Evolutionary conservation across 75 land plant species (phyloP).

Genomic region (Pseudotsuga menziesii): DNA sequence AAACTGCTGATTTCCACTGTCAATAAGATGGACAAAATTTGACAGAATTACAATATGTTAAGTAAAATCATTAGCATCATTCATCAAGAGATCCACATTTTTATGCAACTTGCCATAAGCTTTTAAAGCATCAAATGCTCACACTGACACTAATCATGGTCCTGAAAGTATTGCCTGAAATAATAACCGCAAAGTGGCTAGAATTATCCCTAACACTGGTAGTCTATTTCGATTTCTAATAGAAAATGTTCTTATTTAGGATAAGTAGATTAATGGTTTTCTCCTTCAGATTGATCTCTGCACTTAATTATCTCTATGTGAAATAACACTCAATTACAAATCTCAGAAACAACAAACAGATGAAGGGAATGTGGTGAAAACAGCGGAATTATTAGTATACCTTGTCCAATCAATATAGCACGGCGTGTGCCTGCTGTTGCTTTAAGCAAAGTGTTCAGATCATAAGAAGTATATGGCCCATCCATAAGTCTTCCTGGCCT

Average conservation of each 20-base stretch:
- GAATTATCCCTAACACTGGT: neutral
- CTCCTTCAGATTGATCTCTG: neutral
- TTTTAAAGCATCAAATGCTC: neutral
- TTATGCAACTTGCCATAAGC: neutral
- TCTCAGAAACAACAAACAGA: neutral
- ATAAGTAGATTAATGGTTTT: neutral
- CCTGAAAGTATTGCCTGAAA: neutral
- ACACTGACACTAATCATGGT: neutral
- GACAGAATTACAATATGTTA: neutral
- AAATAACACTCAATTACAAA: neutral
- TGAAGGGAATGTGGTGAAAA: neutral
- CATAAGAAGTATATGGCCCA: conserved; percentile 98
- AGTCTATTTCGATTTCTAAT: neutral
- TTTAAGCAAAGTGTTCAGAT: conserved; percentile 89
- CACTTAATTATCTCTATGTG: neutral
- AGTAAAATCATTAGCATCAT: neutral
- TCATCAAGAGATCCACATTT: neutral
- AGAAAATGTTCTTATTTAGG: neutral
- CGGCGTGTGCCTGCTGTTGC: conserved; percentile 89
- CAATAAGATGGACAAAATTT: neutral
- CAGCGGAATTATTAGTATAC: conserved; percentile 18
- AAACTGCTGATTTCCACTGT: neutral
- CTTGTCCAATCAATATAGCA: conserved; percentile 79
- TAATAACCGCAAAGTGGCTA: neutral
- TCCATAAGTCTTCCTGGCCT: conserved; percentile 94